Base-by-base conservation (phyloP, 2,329 filamentous ascomycete species). In the Dothidotthia symphoricarpi region DNA sequence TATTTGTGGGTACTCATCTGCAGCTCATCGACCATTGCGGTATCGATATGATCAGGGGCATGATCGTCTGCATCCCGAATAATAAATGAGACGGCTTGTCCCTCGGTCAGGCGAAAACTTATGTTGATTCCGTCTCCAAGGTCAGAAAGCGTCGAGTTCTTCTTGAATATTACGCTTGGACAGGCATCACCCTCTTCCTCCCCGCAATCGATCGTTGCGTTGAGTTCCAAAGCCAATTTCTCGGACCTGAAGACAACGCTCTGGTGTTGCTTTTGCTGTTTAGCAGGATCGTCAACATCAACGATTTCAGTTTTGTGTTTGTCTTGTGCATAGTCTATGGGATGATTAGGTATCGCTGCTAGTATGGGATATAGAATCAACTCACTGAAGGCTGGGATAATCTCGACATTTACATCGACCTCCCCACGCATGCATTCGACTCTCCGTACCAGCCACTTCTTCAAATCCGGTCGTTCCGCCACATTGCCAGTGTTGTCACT, bases 401-500 rank as follows among this genome's bases (percentile, higher is more conserved):
- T 70, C 48, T 88, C 82, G 7, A 88, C 70, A 31, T 85, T 75
- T 16, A 88, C 68, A 31, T 79, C 75, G 57, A 88, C 72, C 1
- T 69, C 66, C 12, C 85, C 85, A 29, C 85, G 77, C 51, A 86
- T 81, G 52, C 85, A 88, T 59, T 88, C 84, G 1, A 86, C 78
- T 37, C 85, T 76, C 32, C 85, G 73, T 14, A 88, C 78, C 16
- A 88, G 69, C 83, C 82, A 85, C 59, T 78, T 78, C 69, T 85
- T 85, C 45, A 88, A 70, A 41, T 59, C 56, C 3, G 48, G 34
- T 14, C 57, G 49, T 16, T 61, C 55, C 4, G 51, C 36, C 11
- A 61, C 48, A 36, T 53, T 49, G 13, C 57, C 57, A 28, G 44
- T 56, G n/a, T 60, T 52, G 12, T 55, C 47, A 25, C 55, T 55